phyloP scores from a whole-genome alignment of 2,329 filamentous ascomycete species.

The Teratosphaeriaceae sp. region DNA sequence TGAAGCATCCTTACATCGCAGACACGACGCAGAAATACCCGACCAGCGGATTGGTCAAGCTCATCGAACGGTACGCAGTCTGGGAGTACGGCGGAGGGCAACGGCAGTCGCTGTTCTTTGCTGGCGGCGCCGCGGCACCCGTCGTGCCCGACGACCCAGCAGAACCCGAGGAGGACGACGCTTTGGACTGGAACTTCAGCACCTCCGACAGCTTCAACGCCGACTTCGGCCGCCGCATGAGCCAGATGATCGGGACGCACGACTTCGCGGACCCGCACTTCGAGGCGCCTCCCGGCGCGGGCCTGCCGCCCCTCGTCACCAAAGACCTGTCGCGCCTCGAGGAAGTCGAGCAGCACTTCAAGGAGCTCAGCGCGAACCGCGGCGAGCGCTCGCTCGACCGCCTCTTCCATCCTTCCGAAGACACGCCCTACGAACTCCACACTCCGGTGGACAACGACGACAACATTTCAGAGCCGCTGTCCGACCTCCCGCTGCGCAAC shows the following conservation, averaged over 20 bases:
- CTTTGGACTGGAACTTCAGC: conserved; percentile 60
- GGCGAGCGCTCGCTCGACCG: conserved; percentile 52
- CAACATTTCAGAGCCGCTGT: conserved; percentile 30
- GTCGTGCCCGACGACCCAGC: conserved; percentile 31
- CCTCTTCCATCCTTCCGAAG: conserved; percentile 47
- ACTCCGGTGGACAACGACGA: conserved; percentile 46
- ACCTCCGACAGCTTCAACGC: conserved; percentile 56
- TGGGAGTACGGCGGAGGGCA: conserved; percentile 72
- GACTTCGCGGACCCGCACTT: conserved; percentile 18
- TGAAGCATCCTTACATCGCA: conserved; percentile 62
- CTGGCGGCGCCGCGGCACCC: conserved; percentile 52
- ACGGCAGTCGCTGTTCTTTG: conserved; percentile 57
- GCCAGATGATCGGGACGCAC: conserved; percentile 22
- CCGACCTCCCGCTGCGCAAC: conserved; percentile 44
- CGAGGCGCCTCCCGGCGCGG: conserved; percentile 13
- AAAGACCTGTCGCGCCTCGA: conserved; percentile 17
- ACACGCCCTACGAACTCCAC: conserved; percentile 53
- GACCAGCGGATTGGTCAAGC: conserved; percentile 53
- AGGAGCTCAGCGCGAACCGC: conserved; percentile 51
- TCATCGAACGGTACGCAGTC: conserved; percentile 65
- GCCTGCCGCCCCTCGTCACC: conserved; percentile 14
- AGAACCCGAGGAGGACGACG: conserved; percentile 37
- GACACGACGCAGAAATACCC: conserved; percentile 59
- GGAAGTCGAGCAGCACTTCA: conserved; percentile 43
- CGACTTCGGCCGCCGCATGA: conserved; percentile 26